Base-by-base conservation (phyloP, 2,329 filamentous ascomycete species). In the Botryotinia narcissicola region DNA sequence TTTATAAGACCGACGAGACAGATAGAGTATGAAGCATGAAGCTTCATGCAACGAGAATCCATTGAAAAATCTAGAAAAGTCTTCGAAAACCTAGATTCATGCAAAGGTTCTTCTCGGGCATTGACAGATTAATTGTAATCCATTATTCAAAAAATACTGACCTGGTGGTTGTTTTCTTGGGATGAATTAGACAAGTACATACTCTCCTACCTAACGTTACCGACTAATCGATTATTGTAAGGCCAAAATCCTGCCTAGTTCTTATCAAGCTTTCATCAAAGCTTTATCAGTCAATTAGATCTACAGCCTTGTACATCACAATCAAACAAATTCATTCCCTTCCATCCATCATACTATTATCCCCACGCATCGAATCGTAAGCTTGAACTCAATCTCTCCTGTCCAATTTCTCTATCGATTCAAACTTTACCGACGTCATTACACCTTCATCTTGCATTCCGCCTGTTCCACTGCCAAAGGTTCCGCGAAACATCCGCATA, bases 401-500 rank as follows among this genome's bases (percentile, higher is more conserved):
- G 14, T 29, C 32, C 16, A 32, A 40, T 32, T 22, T 44, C 29
- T 32, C 10, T 18, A n/a, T 37, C 6, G 4, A 40, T 29, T 22
- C 46, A 40, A 67, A 54, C n/a, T 40, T n/a, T 25, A 54, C 40
- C 51, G 32, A 67, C 64, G 64, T 67, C 64, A 67, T 40, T 46
- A 22, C 16, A 20, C 25, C n/a, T 54, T 54, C 37, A 14, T 40
- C 22, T 67, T 20, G 35, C 46, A 4, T 66, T 40, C 46, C 46
- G 48, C 44, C 64, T 40, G 25, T 40, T 40, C 16, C 46, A 35
- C 63, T 25, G 22, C 22, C 35, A 8, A 54, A 67, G 22, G 46
- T 67, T 54, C 64, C 64, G 46, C 46, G 44, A 66, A 48, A 66
- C 29, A 48, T 37, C 29, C 44, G 42, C 62, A 66, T 48, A 66